Evolutionary conservation across 495 filamentous ascomycete genomes (phyloP), one percentile per base, ranked within the genome.

Genomic region (Penicillium flavigenum): DNA sequence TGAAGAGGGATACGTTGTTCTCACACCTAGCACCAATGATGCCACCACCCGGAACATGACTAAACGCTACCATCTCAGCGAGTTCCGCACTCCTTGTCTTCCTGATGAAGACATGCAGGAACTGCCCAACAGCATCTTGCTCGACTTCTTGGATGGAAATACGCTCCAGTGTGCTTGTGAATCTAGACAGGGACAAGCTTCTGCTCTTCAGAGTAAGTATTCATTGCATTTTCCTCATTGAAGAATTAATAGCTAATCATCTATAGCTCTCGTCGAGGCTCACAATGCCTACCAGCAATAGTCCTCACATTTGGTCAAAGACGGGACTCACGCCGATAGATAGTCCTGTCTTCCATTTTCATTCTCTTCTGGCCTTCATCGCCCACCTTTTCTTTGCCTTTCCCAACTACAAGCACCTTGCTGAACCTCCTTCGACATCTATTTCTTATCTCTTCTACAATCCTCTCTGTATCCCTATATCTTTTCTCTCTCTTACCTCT

Each of bases 71-170:
- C 88, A 92, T 64, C 77, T 97, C 44, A 84, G 82, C 57, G 90
- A 94, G 48, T 95, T 97, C 76, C 80, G 81, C 58, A 72, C 76
- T 10, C 91, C 91, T 6, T 89, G 85, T 59, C 79, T 89, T 8
- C 92, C 92, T 1, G 91, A 96, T 72, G 85, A 92, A 61, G 92
- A 97, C 57, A 76, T 87, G 60, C 88, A 96, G 71, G 92, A 97
- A 74, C 71, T 97, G 38, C 89, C 92, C 10, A 88, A 95, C 65
- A 92, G 88, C 67, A 88, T 96, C 16, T 71, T 93, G 41, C 78
- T 96, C 42, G 90, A 95, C 63, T 91, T 96, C 63, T 67, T 87
- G 7, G 88, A 92, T 63, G 90, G 90, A n/a, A 88, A 86, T 54
- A 86, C 84, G 22, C 77, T 96, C 41, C 92, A 96, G 69, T 85